phyloP scores from a whole-genome alignment of 2,329 filamentous ascomycete genomes.

The Diaporthe sp. region DNA sequence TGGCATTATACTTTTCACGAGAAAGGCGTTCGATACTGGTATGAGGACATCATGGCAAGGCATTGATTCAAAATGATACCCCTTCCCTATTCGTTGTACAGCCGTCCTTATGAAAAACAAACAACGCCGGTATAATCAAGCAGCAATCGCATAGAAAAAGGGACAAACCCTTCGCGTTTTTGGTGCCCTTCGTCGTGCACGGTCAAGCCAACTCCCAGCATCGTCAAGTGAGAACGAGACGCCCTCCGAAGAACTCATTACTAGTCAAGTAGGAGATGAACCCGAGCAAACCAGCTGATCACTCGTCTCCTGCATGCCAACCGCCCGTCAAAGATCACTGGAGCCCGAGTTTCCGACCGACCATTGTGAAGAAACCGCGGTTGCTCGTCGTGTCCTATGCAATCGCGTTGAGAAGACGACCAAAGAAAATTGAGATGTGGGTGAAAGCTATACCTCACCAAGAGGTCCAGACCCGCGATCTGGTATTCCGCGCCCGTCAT shows the following conservation, averaged over 20 bases:
- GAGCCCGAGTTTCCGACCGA: constrained; percentile 34
- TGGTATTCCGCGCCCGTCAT: not conserved
- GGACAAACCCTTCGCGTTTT: not conserved
- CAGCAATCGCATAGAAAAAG: constrained; percentile 6
- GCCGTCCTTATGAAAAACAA: constrained; percentile 5
- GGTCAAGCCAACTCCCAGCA: not conserved
- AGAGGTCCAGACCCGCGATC: constrained; percentile 29
- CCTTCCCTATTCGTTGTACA: constrained; percentile 6
- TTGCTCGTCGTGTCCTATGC: constrained; percentile 25
- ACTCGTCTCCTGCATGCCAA: not conserved
- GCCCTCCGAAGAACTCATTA: not conserved
- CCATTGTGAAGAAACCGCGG: constrained; percentile 35
- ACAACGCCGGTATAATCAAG: not conserved
- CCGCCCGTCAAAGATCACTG: not conserved
- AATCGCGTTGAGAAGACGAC: constrained; percentile 29
- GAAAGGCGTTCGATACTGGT: not conserved
- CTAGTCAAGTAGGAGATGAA: not conserved
- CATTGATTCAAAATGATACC: constrained; percentile 23
- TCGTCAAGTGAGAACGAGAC: not conserved
- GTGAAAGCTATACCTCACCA: constrained; percentile 30
- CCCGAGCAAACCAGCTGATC: not conserved
- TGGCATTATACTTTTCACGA: constrained; percentile 27
- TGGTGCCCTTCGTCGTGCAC: not conserved
- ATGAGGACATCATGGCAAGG: not conserved
- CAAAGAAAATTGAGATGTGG: constrained; percentile 12